Base-by-base conservation (phyloP, 2,329 filamentous ascomycete species). In the Penicillium sp. region DNA sequence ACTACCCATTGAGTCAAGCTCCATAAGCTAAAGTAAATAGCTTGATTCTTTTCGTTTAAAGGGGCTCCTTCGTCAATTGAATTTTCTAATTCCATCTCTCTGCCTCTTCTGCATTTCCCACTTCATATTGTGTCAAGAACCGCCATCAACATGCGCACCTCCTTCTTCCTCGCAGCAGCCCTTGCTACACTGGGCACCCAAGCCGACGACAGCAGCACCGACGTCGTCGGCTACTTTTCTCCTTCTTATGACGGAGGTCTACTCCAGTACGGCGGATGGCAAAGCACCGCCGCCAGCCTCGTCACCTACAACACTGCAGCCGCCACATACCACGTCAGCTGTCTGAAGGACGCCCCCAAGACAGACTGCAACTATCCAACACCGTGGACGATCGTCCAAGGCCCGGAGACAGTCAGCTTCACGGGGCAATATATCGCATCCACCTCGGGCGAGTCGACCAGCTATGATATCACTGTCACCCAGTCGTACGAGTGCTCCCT, bases 371-470 rank as follows among this genome's bases (percentile, higher is more conserved):
- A 68, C 34, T 57, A 58, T 43, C 44, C 57, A 4, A 35, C 47
- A 5, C 58, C 66, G 7, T 64, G 58, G 58, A 69, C 66, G 0
- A 57, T 69, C 32, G 58, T 68, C 32, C 66, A 69, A n/a, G 66
- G 63, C 2, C 48, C 61, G 2, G 52, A 55, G 9, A 67, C 66
- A 3, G 56, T 59, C 20, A 68, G 63, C 34, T 2, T 63, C 11
- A 58, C 55, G 5, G 62, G 49, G 4, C 46, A 55, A 18, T 68
- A 68, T 38, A 66, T 61, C n/a, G 60, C 59, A 7, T 56, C 56
- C 11, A 60, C 46, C 1, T 52, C 56, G 0, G 53, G 22, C 16
- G 34, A 48, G 1, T 5, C 29, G 1, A 38, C 37, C 1, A 57
- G 38, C 16, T 58, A 58, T 42, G 63, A 61, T 16, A 16, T 64